A percentile compares a stretch with the other conserved stretches of the same genome.
These are phyloP conservation scores for Populus alba DNA, from an alignment of 345 rosid species.

Conservation along the genomic window DNA sequence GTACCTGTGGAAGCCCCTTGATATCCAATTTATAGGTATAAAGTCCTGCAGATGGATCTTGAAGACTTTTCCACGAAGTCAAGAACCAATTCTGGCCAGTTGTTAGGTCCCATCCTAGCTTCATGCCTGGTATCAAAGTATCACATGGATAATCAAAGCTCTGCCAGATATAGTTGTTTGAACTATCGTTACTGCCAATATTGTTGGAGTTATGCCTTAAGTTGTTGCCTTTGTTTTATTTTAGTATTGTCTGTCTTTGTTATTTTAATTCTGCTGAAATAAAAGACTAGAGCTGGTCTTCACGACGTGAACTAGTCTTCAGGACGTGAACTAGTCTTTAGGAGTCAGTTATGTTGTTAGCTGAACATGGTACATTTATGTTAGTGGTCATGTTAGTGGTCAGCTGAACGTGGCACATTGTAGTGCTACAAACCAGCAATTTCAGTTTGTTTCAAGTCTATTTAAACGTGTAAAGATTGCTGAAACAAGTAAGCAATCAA, in stretches of 20 bases:
- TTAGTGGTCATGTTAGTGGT: too few species aligned
- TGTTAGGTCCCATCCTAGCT: constrained; percentile 32
- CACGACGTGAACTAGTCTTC: neutral
- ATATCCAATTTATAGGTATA: constrained; percentile 26
- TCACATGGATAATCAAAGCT: constrained; percentile 34
- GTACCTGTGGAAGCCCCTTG: constrained; percentile 23
- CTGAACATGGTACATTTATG: too few species aligned
- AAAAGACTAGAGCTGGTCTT: too few species aligned
- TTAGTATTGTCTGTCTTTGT: too few species aligned
- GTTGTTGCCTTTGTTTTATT: too few species aligned
- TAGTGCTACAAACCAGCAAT: too few species aligned
- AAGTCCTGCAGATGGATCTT: constrained; percentile 19
- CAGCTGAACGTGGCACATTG: too few species aligned
- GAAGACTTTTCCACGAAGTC: constrained; percentile 25
- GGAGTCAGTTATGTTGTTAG: too few species aligned
- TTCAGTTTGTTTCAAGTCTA: too few species aligned
- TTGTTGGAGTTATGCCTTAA: neutral
- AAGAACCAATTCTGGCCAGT: constrained; percentile 23
- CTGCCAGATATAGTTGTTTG: constrained; percentile 22
- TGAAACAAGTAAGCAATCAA: too few species aligned
- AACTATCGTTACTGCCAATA: neutral
- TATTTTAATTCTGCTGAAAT: too few species aligned
- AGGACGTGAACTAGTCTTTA: constrained; percentile 14
- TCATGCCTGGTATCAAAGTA: constrained; percentile 35
- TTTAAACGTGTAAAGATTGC: too few species aligned